Evolutionary conservation across 768 basidiomycete species (phyloP).

Genomic region (Hydnomerulius pinastri): DNA sequence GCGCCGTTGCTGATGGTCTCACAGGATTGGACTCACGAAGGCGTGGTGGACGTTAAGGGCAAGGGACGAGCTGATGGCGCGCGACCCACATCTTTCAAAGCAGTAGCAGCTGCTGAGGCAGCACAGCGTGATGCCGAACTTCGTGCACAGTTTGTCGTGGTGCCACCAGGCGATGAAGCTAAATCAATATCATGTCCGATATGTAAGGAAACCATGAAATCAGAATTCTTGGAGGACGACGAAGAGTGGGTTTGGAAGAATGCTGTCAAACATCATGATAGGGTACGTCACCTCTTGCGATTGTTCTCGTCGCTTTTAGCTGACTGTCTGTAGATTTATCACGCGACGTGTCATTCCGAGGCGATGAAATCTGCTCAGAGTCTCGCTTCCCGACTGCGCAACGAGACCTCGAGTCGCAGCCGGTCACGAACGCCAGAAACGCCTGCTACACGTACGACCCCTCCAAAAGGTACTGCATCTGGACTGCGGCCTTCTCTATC

Average conservation of each 20-base stretch:
- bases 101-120: constrained; percentile 59
- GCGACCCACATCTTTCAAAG: constrained; percentile 54
- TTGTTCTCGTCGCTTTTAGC: not conserved
- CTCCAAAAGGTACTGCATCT: constrained; percentile 33
- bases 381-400: constrained; percentile 68
- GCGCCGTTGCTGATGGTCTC: constrained; percentile 13
- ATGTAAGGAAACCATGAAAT: constrained; percentile 91
- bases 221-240: constrained; percentile 91
- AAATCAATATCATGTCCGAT: constrained; percentile 87
- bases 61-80: constrained; percentile 62
- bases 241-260: constrained; percentile 99
- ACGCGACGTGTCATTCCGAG: constrained; percentile 93
- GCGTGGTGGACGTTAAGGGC: constrained; percentile 59
- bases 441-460: constrained; percentile 35
- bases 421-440: constrained; percentile 78
- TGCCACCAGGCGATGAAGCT: constrained; percentile 88
- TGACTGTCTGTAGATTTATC: constrained; percentile 68
- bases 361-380: constrained; percentile 62
- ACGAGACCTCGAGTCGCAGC: constrained; percentile 59
- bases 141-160: constrained; percentile 77
- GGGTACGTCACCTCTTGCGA: constrained; percentile 49
- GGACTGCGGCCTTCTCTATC: constrained; percentile 43
- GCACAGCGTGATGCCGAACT: constrained; percentile 78
- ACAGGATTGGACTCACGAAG: constrained; percentile 89
- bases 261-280: constrained; percentile 80